Conservation (phyloP, 2,329 filamentous ascomycete genomes). For the Penicillium sumatraense region DNA sequence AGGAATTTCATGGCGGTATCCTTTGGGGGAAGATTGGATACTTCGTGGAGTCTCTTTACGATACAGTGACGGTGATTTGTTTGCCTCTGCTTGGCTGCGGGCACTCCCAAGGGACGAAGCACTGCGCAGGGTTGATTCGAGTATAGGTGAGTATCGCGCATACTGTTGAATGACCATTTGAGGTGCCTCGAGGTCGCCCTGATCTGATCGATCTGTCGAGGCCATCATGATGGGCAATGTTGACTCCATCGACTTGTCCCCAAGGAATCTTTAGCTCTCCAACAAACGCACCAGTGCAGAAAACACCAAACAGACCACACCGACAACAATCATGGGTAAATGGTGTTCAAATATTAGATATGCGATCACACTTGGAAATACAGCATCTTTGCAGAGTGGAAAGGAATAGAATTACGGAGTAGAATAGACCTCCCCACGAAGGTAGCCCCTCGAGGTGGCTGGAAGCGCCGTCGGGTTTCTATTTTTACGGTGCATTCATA, state of each 20-base stretch:
- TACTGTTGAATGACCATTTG: conserved; percentile 45
- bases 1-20: conserved; percentile 34
- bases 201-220: conserved; percentile 27
- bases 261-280: conserved; percentile 4
- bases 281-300: background rate
- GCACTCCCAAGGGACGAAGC: conserved; percentile 42
- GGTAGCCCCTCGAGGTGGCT: conserved; percentile 27
- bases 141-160: conserved; percentile 40
- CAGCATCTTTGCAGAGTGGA: background rate
- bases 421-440: conserved; percentile 20
- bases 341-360: background rate
- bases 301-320: conserved; percentile 8
- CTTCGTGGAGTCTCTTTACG: conserved; percentile 45
- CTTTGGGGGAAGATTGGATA: conserved; percentile 44
- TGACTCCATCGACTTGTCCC: conserved; percentile 33
- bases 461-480: conserved; percentile 37
- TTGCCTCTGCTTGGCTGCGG: conserved; percentile 36
- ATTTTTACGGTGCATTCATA: conserved; percentile 34
- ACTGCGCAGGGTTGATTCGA: conserved; percentile 42
- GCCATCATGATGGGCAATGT: conserved; percentile 37
- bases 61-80: conserved; percentile 42
- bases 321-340: conserved; percentile 12
- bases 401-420: background rate
- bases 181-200: conserved; percentile 28
- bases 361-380: background rate